A percentile compares a stretch with the other conserved stretches of the same genome.
phyloP scores from a whole-genome alignment of 2,329 filamentous ascomycete genomes.

The Xenoacremonium recifei region DNA sequence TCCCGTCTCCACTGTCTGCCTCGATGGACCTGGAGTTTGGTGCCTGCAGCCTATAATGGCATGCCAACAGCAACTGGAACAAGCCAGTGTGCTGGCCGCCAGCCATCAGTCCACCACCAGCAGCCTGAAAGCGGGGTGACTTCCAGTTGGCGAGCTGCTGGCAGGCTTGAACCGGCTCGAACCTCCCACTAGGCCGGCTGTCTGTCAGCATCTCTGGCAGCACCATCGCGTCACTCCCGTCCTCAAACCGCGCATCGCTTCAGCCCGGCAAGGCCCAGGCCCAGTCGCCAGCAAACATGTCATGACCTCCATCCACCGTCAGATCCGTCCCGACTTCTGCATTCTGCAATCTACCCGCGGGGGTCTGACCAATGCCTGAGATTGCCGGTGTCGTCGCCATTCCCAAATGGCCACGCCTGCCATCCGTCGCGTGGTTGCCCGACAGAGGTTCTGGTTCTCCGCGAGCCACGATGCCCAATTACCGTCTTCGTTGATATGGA shows the following conservation, averaged over 20 bases:
- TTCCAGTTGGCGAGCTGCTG: too few relatives aligned
- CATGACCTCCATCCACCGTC: conserved; percentile 17
- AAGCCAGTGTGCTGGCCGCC: too few relatives aligned
- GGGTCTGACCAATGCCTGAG: conserved; percentile 8
- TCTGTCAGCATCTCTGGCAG: conserved; percentile 17
- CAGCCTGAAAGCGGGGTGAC: conserved; percentile 3
- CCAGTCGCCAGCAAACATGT: conserved; percentile 31
- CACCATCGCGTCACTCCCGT: conserved; percentile 14
- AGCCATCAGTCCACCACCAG: conserved; percentile 9
- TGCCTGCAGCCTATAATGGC: too few relatives aligned
- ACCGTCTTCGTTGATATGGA: background rate
- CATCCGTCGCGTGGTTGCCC: conserved; percentile 20
- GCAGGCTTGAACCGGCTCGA: too few relatives aligned
- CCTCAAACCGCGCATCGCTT: conserved; percentile 9
- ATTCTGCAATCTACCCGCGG: conserved; percentile 2
- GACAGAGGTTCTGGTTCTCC: conserved; percentile 13
- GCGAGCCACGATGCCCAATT: conserved; percentile 2
- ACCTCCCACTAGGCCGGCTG: conserved; percentile 3
- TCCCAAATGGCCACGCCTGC: conserved; percentile 22
- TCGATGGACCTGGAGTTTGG: too few relatives aligned
- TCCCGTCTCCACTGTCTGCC: too few relatives aligned
- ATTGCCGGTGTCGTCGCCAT: conserved; percentile 3
- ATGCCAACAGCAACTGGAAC: too few relatives aligned
- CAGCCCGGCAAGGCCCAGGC: conserved; percentile 17
- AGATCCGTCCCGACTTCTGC: too few relatives aligned